These are phyloP conservation scores for Diplocarpon mali DNA, from an alignment of 2,329 filamentous ascomycete genomes.

Conservation along the genomic window DNA sequence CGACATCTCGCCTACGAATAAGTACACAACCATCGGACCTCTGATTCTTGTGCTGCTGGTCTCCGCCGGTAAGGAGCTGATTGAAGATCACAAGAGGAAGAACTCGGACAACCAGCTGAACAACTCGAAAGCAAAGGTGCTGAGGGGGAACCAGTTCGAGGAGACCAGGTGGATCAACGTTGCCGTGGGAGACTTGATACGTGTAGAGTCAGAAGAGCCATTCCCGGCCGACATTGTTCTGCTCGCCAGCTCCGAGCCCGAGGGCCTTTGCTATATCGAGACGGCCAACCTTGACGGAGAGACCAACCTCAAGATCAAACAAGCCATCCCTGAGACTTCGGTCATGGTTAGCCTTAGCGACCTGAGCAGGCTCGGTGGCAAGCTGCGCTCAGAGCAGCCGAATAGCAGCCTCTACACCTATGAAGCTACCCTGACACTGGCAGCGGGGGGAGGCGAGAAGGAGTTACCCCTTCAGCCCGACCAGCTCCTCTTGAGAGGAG, in stretches of 20 bases:
- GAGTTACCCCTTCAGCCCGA: conserved; percentile 84
- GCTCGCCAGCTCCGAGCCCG: conserved; percentile 88
- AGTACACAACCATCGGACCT: conserved; percentile 93
- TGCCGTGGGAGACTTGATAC: conserved; percentile 80
- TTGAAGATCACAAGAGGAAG: conserved; percentile 88
- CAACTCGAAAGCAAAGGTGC: conserved; percentile 69
- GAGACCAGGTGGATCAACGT: conserved; percentile 92
- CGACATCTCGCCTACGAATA: conserved; percentile 86
- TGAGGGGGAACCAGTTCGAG: conserved; percentile 74
- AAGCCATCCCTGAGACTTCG: conserved; percentile 86
- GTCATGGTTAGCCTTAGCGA: conserved; percentile 78
- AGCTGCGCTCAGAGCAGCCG: conserved; percentile 86
- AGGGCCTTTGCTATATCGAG: conserved; percentile 97
- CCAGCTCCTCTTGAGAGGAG: conserved; percentile 84
- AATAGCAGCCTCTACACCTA: conserved; percentile 99
- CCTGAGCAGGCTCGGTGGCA: conserved; percentile 73
- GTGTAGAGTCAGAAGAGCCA: conserved; percentile 87
- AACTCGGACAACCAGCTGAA: conserved; percentile 80
- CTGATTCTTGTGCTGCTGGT: conserved; percentile 80
- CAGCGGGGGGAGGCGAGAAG: conserved; percentile 83
- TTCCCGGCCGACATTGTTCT: conserved; percentile 92
- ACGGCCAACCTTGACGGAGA: conserved; percentile 96
- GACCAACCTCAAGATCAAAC: conserved; percentile 98
- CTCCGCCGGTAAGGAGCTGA: conserved; percentile 88
- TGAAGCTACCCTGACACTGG: conserved; percentile 88